Evolutionary conservation across 1,139 yeast genomes (phyloP).

Genomic region (Nadsonia starkeyi-henricii): DNA sequence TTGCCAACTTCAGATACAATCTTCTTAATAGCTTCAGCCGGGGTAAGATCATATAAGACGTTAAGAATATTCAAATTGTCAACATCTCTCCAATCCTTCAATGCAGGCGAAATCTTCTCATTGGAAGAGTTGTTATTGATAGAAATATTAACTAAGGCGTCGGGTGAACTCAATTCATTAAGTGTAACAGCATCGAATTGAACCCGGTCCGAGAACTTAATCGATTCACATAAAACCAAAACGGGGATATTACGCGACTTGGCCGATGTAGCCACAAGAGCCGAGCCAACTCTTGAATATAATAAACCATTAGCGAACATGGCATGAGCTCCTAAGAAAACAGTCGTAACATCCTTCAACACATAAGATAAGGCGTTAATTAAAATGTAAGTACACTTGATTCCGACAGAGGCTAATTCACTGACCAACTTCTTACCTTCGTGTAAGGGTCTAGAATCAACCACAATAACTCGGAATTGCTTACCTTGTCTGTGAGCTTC

Average conservation of each 20-base stretch:
- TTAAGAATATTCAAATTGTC: slow-evolving; percentile 61
- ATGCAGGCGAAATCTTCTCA: slow-evolving; percentile 23
- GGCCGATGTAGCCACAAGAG: slow-evolving; percentile 84
- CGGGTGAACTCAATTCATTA: slow-evolving; percentile 83
- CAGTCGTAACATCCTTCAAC: slow-evolving; percentile 73
- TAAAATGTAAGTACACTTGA: slow-evolving; percentile 60
- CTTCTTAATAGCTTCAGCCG: slow-evolving; percentile 85
- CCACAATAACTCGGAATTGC: slow-evolving; percentile 66
- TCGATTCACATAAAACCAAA: slow-evolving; percentile 85
- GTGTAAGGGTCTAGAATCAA: slow-evolving; percentile 90
- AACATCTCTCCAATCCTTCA: slow-evolving; percentile 51
- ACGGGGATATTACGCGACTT: slow-evolving; percentile 84
- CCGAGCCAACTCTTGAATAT: slow-evolving; percentile 90
- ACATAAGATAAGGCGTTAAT: slow-evolving; percentile 71
- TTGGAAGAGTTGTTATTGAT: slow-evolving; percentile 27
- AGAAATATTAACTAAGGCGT: slow-evolving; percentile 48
- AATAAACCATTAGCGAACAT: slow-evolving; percentile 91
- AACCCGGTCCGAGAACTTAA: slow-evolving; percentile 89
- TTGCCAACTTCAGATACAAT: slow-evolving; percentile 94
- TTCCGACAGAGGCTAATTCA: slow-evolving; percentile 41
- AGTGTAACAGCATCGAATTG: slow-evolving; percentile 90
- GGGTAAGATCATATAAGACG: slow-evolving; percentile 86
- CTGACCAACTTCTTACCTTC: slow-evolving; percentile 77
- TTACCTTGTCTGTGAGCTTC: slow-evolving; percentile 54
- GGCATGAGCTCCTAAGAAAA: slow-evolving; percentile 92